These are phyloP conservation scores for Pelargonium fulgidum DNA, from an alignment of 441 rosid species.

Conservation along the genomic window DNA sequence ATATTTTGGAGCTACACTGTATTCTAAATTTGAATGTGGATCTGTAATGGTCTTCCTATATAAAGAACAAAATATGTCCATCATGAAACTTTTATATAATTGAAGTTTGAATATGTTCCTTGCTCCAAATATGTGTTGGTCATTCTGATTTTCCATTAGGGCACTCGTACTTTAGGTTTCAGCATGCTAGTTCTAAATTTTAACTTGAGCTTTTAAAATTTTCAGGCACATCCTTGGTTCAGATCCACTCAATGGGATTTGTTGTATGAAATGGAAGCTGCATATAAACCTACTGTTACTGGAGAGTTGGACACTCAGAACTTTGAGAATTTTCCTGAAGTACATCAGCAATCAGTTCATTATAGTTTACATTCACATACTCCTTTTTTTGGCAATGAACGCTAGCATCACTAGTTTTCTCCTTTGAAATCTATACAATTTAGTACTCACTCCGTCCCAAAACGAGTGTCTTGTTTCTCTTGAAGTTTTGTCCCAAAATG, in stretches of 20 bases:
- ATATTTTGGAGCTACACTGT: background rate
- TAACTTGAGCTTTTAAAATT: constrained; percentile 1
- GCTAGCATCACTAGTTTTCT: background rate
- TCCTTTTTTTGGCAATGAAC: background rate
- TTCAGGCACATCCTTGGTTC: constrained; percentile 96
- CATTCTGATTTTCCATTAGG: background rate
- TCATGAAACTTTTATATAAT: background rate
- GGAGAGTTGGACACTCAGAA: constrained; percentile 86
- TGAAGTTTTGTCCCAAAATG: too few species aligned
- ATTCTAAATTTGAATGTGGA: background rate
- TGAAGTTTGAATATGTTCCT: background rate
- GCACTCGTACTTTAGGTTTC: constrained; percentile 36
- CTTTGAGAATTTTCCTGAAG: constrained; percentile 94
- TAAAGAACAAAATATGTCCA: background rate
- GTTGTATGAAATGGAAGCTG: constrained; percentile 89
- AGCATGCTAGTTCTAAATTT: background rate
- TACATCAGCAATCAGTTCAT: background rate
- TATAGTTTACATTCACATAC: background rate
- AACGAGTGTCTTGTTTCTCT: too few species aligned
- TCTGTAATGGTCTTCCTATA: background rate
- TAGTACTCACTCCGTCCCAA: background rate
- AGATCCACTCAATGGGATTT: constrained; percentile 66
- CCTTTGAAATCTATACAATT: background rate
- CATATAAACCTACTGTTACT: constrained; percentile 83
- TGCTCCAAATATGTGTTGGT: background rate